Evolutionary conservation across 202 grass and related monocot species (phyloP).

Genomic region (Panicum hallii): DNA sequence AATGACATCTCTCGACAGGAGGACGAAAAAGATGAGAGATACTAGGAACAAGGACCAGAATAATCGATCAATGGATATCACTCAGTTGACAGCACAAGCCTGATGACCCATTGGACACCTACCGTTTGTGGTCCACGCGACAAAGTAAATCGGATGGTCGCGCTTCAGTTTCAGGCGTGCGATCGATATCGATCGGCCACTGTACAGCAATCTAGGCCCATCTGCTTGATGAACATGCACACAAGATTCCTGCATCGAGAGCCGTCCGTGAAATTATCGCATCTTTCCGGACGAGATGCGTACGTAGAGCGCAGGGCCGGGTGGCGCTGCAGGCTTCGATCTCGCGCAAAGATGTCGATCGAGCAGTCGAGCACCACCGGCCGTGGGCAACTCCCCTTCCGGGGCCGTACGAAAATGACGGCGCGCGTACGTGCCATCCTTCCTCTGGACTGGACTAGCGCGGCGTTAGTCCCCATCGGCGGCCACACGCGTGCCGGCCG

Average conservation of each 20-base stretch:
- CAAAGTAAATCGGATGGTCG: not conserved
- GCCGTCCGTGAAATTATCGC: too few relatives aligned
- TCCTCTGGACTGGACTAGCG: too few relatives aligned
- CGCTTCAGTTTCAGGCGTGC: not conserved
- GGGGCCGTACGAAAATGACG: not conserved
- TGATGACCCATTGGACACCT: too few relatives aligned
- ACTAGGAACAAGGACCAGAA: not conserved
- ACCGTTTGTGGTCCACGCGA: not conserved
- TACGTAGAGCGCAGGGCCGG: not conserved
- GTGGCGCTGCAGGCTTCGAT: too few relatives aligned
- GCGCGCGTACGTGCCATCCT: not conserved
- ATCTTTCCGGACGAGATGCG: not conserved
- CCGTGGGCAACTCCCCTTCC: too few relatives aligned
- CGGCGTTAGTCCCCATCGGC: conserved; percentile 15
- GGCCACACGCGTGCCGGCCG: not conserved
- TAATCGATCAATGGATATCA: not conserved
- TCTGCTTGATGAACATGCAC: too few relatives aligned
- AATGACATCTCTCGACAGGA: too few relatives aligned
- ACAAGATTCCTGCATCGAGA: too few relatives aligned
- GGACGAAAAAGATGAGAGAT: not conserved
- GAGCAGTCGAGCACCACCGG: too few relatives aligned
- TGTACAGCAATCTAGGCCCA: too few relatives aligned
- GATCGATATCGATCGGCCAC: too few relatives aligned
- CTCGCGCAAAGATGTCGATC: too few relatives aligned
- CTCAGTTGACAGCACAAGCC: not conserved